phyloP scores from a whole-genome alignment of 192 early-diverging fungal species.

The Umbelopsis ramanniana region DNA sequence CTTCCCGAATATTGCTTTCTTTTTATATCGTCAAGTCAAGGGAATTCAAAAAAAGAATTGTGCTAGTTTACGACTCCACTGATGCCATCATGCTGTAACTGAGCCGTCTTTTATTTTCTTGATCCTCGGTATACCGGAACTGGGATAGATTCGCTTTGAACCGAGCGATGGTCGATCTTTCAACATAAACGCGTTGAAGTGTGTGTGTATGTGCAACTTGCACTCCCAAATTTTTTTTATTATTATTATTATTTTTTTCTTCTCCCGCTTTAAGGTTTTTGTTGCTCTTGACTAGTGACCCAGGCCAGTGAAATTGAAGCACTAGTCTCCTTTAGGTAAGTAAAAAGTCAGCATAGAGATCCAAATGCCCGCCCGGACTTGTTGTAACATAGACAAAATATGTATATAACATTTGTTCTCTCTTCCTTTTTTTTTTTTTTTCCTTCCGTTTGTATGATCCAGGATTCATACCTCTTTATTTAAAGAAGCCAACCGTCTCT shows the following conservation, averaged over 20 bases:
- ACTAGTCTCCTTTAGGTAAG: constrained; percentile 8
- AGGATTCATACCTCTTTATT: background rate
- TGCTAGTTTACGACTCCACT: too few relatives aligned
- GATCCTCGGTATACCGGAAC: background rate
- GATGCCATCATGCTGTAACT: background rate
- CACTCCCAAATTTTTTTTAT: background rate
- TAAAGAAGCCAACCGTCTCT: background rate
- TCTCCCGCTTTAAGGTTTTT: constrained; percentile 8
- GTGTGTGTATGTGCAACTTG: background rate
- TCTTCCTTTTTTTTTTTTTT: background rate
- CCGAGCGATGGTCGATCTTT: background rate
- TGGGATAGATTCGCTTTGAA: constrained; percentile 9
- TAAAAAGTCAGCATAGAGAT: constrained; percentile 1
- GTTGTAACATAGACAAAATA: constrained; percentile 7
- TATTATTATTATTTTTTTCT: too few relatives aligned
- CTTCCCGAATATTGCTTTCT: background rate
- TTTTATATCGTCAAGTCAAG: background rate
- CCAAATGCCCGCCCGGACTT: constrained; percentile 9
- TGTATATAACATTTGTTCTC: background rate
- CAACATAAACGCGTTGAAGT: background rate
- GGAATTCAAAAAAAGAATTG: background rate
- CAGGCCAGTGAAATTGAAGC: constrained; percentile 19
- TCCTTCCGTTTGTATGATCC: background rate
- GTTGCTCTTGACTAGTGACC: constrained; percentile 13
- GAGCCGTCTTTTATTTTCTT: background rate